Base-by-base conservation (phyloP, 371 early-diverging fungal species). In the Haplosporangium sp. region DNA sequence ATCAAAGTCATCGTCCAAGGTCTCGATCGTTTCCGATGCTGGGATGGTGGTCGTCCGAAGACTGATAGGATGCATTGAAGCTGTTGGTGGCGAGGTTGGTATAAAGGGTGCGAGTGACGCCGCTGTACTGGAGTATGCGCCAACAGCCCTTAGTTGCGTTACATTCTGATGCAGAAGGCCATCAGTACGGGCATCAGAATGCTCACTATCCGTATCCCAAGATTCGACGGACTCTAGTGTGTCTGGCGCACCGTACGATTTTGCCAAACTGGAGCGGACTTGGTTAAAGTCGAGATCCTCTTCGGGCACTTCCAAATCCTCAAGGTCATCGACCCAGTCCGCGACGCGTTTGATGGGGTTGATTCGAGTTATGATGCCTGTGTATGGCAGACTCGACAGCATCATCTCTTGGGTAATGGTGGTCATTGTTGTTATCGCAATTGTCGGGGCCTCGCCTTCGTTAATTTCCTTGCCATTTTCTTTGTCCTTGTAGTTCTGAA, bases 361-460 rank as follows among this genome's bases (percentile, higher is more conserved):
- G 46, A 77, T 72, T 51, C 72, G 67, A 1, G 79, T 77, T 53
- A 77, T 72, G 23, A 72, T 71, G 4, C 79, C 79, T 1, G 72
- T 63, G 45, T 72, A 72, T 2, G 72, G 67, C 7, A 68, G 23
- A 45, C 67, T 55, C 50, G 69, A 75, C n/a, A 62, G 65, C 71
- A 70, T 75, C 74, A 73, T 74, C 18, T 69, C 67, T 29, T 66
- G 76, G 1, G 76, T 75, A 62, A 75, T 75, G 20, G 76, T 75
- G 0, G 62, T 75, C 76, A 75, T 69, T 14, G 70, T 8, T 38
- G 62, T 75, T 13, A 50, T 54, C 5, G 71, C 51, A 8, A 50
- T 46, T 9, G 51, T 23, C 18, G 64, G 57, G 18, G 68, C 64
- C 46, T 48, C 50, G n/a, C 20, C 9, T 14, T 21, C 20, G 50